Percentiles rank a stretch among this genome's conserved stretches.
Evolutionary conservation across 192 early-diverging fungal species (phyloP).

Genomic region (Coemansia sp.): DNA sequence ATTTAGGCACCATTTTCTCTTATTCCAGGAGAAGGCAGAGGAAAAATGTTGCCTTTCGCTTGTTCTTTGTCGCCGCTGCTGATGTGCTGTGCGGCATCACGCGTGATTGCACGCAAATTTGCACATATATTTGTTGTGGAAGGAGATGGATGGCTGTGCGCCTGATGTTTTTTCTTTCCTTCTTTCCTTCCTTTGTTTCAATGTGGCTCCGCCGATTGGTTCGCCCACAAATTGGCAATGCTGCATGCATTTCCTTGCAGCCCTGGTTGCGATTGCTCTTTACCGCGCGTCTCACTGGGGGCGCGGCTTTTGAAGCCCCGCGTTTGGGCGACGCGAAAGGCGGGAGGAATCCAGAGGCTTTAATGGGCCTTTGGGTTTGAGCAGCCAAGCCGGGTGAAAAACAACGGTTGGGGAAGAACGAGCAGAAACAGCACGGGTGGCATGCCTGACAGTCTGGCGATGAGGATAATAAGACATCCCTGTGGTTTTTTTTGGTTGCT

Average conservation of each 20-base stretch:
- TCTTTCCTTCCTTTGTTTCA: background rate
- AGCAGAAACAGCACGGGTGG: too few species aligned
- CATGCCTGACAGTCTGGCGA: too few species aligned
- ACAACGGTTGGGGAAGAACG: too few species aligned
- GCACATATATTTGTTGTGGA: background rate
- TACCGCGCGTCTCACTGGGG: background rate
- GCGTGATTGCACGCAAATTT: background rate
- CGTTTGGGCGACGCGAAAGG: background rate
- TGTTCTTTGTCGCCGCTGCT: background rate
- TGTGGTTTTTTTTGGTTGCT: too few species aligned
- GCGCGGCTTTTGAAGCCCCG: background rate
- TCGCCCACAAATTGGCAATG: background rate
- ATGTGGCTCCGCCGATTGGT: constrained; percentile 1
- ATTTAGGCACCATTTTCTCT: background rate
- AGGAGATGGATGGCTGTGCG: background rate
- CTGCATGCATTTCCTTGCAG: background rate
- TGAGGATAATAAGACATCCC: too few species aligned
- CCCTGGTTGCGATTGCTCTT: background rate
- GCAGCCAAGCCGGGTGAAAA: too few species aligned
- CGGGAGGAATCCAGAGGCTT: too few species aligned
- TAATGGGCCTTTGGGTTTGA: too few species aligned
- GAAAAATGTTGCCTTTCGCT: background rate
- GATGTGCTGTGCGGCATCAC: constrained; percentile 1
- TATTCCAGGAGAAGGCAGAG: background rate
- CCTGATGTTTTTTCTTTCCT: background rate